Conservation (phyloP, 495 filamentous ascomycete genomes). For the Lasiosphaeris hirsuta region DNA sequence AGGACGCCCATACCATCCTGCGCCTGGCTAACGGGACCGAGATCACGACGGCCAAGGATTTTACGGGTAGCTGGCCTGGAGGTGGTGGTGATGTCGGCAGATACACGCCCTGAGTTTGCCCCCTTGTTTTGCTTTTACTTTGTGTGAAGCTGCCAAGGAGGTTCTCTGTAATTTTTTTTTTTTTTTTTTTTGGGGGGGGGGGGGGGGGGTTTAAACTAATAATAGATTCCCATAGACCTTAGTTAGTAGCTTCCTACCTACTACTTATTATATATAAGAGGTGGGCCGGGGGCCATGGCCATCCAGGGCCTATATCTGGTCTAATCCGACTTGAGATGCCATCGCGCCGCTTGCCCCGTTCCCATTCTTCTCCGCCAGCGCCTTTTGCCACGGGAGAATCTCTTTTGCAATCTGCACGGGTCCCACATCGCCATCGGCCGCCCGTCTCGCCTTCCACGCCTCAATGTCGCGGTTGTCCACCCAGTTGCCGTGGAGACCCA, state of each 20-base stretch:
- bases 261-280: too few relatives aligned
- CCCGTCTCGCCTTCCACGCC: slow-evolving; percentile 37
- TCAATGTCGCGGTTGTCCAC: slow-evolving; percentile 46
- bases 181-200: too few relatives aligned
- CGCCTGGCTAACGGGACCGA: slow-evolving; percentile 30
- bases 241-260: too few relatives aligned
- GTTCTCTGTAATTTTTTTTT: too few relatives aligned
- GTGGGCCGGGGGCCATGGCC: too few relatives aligned
- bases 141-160: too few relatives aligned
- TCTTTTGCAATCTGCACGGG: slow-evolving; percentile 39
- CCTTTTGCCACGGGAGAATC: slow-evolving; percentile 43
- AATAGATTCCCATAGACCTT: too few relatives aligned
- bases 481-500: slow-evolving; percentile 48
- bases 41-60: slow-evolving; percentile 32
- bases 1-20: slow-evolving; percentile 26
- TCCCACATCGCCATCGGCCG: slow-evolving; percentile 34
- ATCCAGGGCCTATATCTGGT: background rate
- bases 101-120: slow-evolving; percentile 28
- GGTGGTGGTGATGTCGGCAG: slow-evolving; percentile 50
- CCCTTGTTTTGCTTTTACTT: too few relatives aligned
- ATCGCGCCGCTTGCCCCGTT: background rate
- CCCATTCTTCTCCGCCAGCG: background rate
- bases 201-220: too few relatives aligned
- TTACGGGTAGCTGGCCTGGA: slow-evolving; percentile 49
- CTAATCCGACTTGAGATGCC: background rate